Conservation (phyloP, 495 filamentous ascomycete genomes). For the Penicillium parvum region DNA sequence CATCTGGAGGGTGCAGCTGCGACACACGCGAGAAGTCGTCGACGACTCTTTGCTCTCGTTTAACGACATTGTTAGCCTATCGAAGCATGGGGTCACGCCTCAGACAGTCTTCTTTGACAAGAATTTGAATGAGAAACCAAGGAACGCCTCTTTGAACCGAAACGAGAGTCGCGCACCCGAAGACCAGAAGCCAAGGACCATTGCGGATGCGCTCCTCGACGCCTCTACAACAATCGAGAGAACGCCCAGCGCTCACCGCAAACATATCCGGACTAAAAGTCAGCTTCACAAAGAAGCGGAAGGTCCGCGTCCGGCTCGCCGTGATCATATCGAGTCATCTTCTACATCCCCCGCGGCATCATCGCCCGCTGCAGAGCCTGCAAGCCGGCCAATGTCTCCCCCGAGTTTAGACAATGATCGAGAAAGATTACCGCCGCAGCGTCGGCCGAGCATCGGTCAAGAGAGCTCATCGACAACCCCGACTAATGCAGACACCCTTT, state of each 20-base stretch:
- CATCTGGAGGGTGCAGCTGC: slow-evolving; percentile 78
- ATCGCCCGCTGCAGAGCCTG: slow-evolving; percentile 36
- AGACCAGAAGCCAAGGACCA: slow-evolving; percentile 60
- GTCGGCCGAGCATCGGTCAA: slow-evolving; percentile 28
- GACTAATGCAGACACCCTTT: slow-evolving; percentile 33
- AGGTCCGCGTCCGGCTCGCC: slow-evolving; percentile 8
- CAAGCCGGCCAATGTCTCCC: slow-evolving; percentile 38
- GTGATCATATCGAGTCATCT: slow-evolving; percentile 29
- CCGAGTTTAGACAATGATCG: slow-evolving; percentile 34
- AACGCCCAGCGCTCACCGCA: slow-evolving; percentile 52
- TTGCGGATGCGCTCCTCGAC: slow-evolving; percentile 86
- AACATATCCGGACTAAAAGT: slow-evolving; percentile 43
- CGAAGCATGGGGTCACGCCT: slow-evolving; percentile 65
- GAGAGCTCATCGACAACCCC: slow-evolving; percentile 35
- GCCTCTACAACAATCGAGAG: slow-evolving; percentile 86
- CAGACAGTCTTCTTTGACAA: slow-evolving; percentile 93
- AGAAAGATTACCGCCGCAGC: slow-evolving; percentile 18
- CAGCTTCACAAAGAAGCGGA: slow-evolving; percentile 45
- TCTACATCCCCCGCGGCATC: slow-evolving; percentile 36
- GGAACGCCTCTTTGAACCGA: slow-evolving; percentile 34
- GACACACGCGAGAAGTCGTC: slow-evolving; percentile 53
- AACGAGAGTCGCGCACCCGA: slow-evolving; percentile 22
- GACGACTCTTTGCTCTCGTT: slow-evolving; percentile 40
- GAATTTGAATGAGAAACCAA: slow-evolving; percentile 42
- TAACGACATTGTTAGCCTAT: slow-evolving; percentile 66